Conservation (phyloP, 805 yeast genomes). For the Ogataea kodamae region DNA sequence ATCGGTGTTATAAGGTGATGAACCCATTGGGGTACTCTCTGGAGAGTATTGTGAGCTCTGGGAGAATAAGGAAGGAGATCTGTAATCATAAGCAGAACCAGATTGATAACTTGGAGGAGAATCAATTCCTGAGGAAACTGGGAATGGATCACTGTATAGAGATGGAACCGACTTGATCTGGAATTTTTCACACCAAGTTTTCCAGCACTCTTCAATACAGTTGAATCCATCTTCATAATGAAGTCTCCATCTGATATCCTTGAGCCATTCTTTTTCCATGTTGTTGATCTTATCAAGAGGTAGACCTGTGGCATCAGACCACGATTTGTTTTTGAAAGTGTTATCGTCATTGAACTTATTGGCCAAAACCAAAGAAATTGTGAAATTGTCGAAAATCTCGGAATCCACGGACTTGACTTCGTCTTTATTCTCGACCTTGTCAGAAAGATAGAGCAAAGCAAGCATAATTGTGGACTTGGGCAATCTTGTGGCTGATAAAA, state of each 20-base stretch:
- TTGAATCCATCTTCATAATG: constrained; percentile 30
- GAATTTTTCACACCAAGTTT: constrained; percentile 35
- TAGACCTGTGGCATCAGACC: constrained; percentile 95
- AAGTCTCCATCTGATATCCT: constrained; percentile 29
- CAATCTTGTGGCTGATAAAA: constrained; percentile 81
- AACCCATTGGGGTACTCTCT: constrained; percentile 21
- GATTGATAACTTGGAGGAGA: constrained; percentile 7
- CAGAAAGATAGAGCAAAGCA: constrained; percentile 75
- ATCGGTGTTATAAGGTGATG: constrained; percentile 26
- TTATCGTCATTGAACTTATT: constrained; percentile 96
- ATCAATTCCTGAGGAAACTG: constrained; percentile 11
- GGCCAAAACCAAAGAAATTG: constrained; percentile 73
- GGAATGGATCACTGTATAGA: constrained; percentile 9
- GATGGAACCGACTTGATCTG: constrained; percentile 11
- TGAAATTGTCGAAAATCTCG: constrained; percentile 51
- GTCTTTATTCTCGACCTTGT: constrained; percentile 41
- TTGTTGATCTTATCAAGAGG: constrained; percentile 55
- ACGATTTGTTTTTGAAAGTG: constrained; percentile 89
- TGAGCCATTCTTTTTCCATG: constrained; percentile 57
- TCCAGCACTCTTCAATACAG: constrained; percentile 37
- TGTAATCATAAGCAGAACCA: constrained; percentile 14
- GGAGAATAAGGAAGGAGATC: constrained; percentile 21
- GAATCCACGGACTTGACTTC: constrained; percentile 31
- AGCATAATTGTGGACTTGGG: constrained; percentile 79
- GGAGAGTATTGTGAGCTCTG: constrained; percentile 26